Base-by-base conservation (phyloP, 371 early-diverging fungal species). In the Mortierella sp. region DNA sequence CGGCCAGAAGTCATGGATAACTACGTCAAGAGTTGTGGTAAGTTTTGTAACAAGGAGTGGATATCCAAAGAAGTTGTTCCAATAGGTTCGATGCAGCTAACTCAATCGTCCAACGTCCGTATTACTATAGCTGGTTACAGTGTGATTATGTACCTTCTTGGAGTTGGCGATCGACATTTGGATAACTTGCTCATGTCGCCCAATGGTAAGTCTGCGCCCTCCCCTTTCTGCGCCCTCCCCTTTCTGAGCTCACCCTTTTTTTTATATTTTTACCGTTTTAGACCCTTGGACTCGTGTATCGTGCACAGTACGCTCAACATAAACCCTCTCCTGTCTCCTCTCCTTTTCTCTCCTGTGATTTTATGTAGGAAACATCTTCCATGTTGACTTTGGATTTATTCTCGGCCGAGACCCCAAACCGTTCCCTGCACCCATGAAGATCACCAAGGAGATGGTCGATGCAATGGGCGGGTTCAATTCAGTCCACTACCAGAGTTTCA, bases 111-210 rank as follows among this genome's bases (percentile, higher is more conserved):
- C 64, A 34, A 46, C 64, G 67, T 24, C 37, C 70, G 3, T 31
- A 44, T 55, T 59, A 16, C 55, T n/a, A 14, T 53, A 96, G 96
- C 99, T 53, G 99, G 99, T 2, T 99, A 99, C 88, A 98, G 98
- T 87, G 98, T 99, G 16, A 98, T 99, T 71, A 98, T 98, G 3
- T 99, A 99, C 88, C 81, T 99, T 16, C 90, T 99, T 16, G 99
- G 98, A 24, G 96, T 99, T n/a, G 99, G 99, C n/a, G 99, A 99
- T 89, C 95, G 99, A 10, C 99, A 99, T 88, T 89, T 98, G 82
- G 99, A 99, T 81, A 99, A 99, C 85, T 82, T 99, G 54, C 88
- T 99, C 48, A 87, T 99, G 43, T 96, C 98, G 0, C 92, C 94
- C 40, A 91, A 94, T 71, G 99, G 96, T 93, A 88, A 40, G 67